Evolutionary conservation across 768 basidiomycete species (phyloP), one percentile per base, ranked within the genome.

Genomic region (Galerina sulciceps): DNA sequence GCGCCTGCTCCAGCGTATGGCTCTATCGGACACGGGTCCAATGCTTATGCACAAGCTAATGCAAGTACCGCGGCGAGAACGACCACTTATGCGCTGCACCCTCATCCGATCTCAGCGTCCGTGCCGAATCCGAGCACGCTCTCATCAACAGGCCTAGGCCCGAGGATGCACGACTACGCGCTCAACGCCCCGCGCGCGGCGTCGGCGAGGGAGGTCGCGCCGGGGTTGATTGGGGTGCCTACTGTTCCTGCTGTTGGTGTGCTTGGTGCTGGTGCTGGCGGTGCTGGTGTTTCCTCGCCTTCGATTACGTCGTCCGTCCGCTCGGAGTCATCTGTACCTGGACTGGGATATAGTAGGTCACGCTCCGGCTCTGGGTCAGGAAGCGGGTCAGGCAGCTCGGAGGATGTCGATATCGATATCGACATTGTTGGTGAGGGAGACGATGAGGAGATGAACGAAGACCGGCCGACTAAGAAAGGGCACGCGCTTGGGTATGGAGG

Each of bases 151-250:
- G 40, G 62, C 10, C 53, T 61, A 47, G 86, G 87, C 1, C 88
- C 90, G 2, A 81, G 85, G 43, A 72, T 91, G 66, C 88, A 90
- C 61, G 85, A 89, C 69, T 90, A 88, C 66, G 67, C 85, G 40
- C 71, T 51, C 0, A 22, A 18, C 14, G 17, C 5, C 26, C 48
- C 15, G 3, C 34, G 34, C 48, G 48, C n/a, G 75, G 59, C 78
- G 78, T 59, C 38, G 54, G 49, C 11, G 41, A 85, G 85, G 4
- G 85, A 86, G 53, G 74, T 90, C 15, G 80, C 85, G 35, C 87
- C 88, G 17, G 86, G 87, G 10, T 69, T 89, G 10, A 63, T 81
- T 35, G 75, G 75, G 10, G 72, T 77, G 31, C 70, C 74, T 6
- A 78, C 71, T 22, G 58, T 57, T 42, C 58, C 56, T 42, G 34